Evolutionary conservation across 441 rosid species (phyloP).

Genomic region (Codiaeum variegatum): DNA sequence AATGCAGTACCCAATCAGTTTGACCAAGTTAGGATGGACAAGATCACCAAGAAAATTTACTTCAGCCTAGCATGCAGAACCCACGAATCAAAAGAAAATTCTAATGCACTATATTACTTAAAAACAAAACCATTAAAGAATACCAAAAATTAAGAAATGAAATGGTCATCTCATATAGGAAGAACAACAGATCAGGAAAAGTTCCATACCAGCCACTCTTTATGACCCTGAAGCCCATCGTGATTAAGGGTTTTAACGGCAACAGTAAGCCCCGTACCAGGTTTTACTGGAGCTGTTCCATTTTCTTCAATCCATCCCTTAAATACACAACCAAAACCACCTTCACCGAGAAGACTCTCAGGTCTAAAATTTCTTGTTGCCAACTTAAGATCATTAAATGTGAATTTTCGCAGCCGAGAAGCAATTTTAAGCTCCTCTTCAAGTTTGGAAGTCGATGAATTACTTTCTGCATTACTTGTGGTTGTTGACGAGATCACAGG

Average conservation of each 20-base stretch:
- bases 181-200: constrained; percentile 11
- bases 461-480: constrained; percentile 84
- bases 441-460: constrained; percentile 78
- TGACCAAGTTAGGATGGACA: constrained; percentile 85
- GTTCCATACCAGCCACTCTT: constrained; percentile 89
- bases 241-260: constrained; percentile 95
- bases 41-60: constrained; percentile 88
- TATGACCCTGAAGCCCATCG: constrained; percentile 98
- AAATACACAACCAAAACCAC: constrained; percentile 97
- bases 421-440: constrained; percentile 93
- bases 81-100: constrained; percentile 18
- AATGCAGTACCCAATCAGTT: constrained; percentile 88
- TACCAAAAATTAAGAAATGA: neutral
- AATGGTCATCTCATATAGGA: neutral
- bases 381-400: constrained; percentile 84
- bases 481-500: constrained; percentile 67
- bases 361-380: constrained; percentile 98
- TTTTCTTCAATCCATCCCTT: constrained; percentile 99
- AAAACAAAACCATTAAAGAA: constrained; percentile 12
- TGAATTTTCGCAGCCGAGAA: constrained; percentile 71
- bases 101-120: neutral
- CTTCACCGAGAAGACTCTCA: constrained; percentile 95
- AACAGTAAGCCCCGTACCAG: constrained; percentile 95
- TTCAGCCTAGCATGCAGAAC: constrained; percentile 72
- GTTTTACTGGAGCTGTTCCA: constrained; percentile 96